phyloP scores from a whole-genome alignment of 805 yeast genomes.

The Wickerhamiella azyma region DNA sequence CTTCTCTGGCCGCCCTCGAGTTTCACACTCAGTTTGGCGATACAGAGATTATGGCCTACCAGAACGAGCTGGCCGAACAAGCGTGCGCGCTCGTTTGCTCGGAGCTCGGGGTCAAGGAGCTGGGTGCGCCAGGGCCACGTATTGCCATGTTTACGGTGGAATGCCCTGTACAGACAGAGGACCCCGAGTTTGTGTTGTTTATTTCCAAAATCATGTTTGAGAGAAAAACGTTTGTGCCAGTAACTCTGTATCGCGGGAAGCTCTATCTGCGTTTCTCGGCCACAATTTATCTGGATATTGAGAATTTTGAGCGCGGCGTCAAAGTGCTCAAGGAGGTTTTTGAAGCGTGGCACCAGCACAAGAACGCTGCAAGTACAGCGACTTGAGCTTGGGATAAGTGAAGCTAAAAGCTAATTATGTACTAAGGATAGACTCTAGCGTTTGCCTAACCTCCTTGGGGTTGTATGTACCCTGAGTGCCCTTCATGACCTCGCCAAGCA shows the following conservation, averaged over 20 bases:
- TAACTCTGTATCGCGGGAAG: constrained; percentile 30
- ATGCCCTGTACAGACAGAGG: constrained; percentile 25
- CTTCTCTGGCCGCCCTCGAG: constrained; percentile 36
- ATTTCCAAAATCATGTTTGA: constrained; percentile 8
- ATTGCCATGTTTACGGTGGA: constrained; percentile 35
- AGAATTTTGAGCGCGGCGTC: constrained; percentile 39
- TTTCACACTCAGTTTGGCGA: constrained; percentile 51
- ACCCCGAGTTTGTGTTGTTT: not conserved
- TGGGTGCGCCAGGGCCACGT: constrained; percentile 27
- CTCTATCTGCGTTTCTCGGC: constrained; percentile 42
- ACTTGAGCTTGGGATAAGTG: not conserved
- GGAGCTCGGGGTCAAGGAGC: constrained; percentile 29
- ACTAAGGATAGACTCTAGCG: constrained; percentile 16
- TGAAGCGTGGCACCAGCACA: constrained; percentile 19
- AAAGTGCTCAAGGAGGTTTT: constrained; percentile 28
- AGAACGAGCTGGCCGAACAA: constrained; percentile 31
- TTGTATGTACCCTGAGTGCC: constrained; percentile 45
- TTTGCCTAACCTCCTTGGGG: constrained; percentile 21
- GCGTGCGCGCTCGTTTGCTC: constrained; percentile 32
- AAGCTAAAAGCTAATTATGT: not conserved
- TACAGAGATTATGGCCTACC: constrained; percentile 36
- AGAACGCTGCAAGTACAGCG: not conserved
- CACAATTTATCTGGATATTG: constrained; percentile 43
- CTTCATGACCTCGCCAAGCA: constrained; percentile 79
- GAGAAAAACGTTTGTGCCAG: constrained; percentile 37